A percentile compares a stretch with the other conserved stretches of the same genome.
Evolutionary conservation across 2,329 filamentous ascomycete genomes (phyloP).

Genomic region (Corynespora cassiicola): DNA sequence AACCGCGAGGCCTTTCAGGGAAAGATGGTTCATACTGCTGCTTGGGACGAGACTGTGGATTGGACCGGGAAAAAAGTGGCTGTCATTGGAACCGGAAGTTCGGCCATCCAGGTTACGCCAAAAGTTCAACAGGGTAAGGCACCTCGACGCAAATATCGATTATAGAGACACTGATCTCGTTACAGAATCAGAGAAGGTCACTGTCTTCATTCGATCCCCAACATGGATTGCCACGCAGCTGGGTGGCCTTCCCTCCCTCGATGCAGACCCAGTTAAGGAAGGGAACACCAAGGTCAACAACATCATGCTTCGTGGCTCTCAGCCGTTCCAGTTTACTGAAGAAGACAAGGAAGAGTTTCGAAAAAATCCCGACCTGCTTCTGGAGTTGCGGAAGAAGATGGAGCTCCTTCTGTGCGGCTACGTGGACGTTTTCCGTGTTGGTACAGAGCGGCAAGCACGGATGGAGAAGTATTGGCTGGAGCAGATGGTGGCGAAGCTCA

Average conservation of each 20-base stretch:
- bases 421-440: slow-evolving; percentile 58
- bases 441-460: slow-evolving; percentile 60
- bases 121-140: slow-evolving; percentile 17
- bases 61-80: slow-evolving; percentile 35
- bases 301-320: too few species aligned
- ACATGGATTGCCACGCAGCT: slow-evolving; percentile 11
- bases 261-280: slow-evolving; percentile 3
- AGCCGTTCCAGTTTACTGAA: slow-evolving; percentile 7
- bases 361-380: slow-evolving; percentile 2
- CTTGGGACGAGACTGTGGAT: slow-evolving; percentile 9
- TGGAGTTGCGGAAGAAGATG: slow-evolving; percentile 4
- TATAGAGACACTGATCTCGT: slow-evolving; percentile 31
- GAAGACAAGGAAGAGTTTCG: slow-evolving; percentile 5
- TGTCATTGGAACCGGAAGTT: slow-evolving; percentile 42
- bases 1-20: slow-evolving; percentile 5
- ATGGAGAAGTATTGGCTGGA: slow-evolving; percentile 6
- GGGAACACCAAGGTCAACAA: too few species aligned
- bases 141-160: slow-evolving; percentile 31
- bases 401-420: slow-evolving; percentile 4
- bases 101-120: slow-evolving; percentile 49
- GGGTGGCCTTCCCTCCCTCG: background rate
- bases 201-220: slow-evolving; percentile 5
- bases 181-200: slow-evolving; percentile 35
- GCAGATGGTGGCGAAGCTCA: slow-evolving; percentile 55
- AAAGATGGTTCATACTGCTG: slow-evolving; percentile 3